Percentiles rank a stretch among this genome's conserved stretches.
phyloP scores from a whole-genome alignment of 352 stramenopile genomes.

The Pelagophyceae sp. region DNA sequence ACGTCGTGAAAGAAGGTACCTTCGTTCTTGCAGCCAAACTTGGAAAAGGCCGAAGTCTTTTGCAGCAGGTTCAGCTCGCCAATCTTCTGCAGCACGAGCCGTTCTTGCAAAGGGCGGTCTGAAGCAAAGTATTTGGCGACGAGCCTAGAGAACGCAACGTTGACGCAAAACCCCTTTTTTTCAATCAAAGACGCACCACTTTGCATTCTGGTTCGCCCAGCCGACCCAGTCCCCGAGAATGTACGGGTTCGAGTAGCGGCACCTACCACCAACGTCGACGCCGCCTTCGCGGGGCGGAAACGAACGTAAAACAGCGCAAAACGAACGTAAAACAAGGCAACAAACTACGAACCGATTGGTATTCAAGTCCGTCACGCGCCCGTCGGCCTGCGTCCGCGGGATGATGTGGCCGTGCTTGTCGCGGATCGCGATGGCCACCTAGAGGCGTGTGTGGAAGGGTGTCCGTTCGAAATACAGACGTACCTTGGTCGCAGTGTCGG shows the following conservation, averaged over 20 bases:
- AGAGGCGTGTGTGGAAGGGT: too few species aligned
- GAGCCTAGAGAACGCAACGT: too few species aligned
- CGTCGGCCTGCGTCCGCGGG: constrained; percentile 37
- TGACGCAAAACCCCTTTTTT: too few species aligned
- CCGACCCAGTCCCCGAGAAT: constrained; percentile 39
- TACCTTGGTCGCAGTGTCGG: constrained; percentile 30
- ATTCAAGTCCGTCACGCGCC: constrained; percentile 41
- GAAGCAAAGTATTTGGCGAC: background rate
- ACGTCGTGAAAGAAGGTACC: too few species aligned
- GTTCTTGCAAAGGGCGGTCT: constrained; percentile 30
- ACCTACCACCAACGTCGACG: too few species aligned
- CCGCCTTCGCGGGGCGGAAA: too few species aligned
- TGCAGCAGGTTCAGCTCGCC: constrained; percentile 38
- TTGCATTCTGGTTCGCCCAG: constrained; percentile 32
- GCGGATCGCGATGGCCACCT: constrained; percentile 33
- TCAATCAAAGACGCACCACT: too few species aligned
- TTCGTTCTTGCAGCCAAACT: constrained; percentile 45
- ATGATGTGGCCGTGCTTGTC: constrained; percentile 43
- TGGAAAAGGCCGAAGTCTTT: constrained; percentile 38
- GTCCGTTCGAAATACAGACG: too few species aligned
- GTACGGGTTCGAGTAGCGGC: constrained; percentile 42
- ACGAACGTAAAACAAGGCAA: too few species aligned
- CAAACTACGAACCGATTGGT: too few species aligned
- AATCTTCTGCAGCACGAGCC: constrained; percentile 34
- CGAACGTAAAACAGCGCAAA: too few species aligned